Evolutionary conservation across 148 eudicot species (phyloP), one percentile per base, ranked within the genome.

Genomic region (Chenopodium formosanum): DNA sequence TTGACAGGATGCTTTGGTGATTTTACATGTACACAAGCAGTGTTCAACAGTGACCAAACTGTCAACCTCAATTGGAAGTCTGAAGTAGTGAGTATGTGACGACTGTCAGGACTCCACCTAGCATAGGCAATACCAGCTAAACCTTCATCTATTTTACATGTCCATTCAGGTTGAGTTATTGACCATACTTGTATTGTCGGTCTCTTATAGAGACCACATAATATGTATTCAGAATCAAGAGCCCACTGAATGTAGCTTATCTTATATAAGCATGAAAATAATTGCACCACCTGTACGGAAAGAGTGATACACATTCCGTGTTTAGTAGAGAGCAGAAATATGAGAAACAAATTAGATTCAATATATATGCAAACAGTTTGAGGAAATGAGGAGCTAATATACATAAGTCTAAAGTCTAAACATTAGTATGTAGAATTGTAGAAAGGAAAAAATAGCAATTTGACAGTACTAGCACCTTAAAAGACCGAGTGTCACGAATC

Each of bases 31-130:
- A 96, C 89, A 83, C 98, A 96, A 60, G 99, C 98, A 31, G 98
- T 96, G 89, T 94, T 96, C 75, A 96, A 78, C 81, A 96, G 79
- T 63, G 99, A 94, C 99, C 99, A 94, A 37, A 96, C 99, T 5
- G 98, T 96, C 80, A 96, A 78, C 74, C 99, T 86, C 76, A 96
- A 76, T 23, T 96, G 98, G 80, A 96, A 96, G 69, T 96, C 99
- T 29, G 98, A 96, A 22, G 98, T 94, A 27, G 99, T 96, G 62
- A 96, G 97, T 86, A 96, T 96, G 85, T 96, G 99, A 84, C 99
- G 99, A 83, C 99, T 94, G 72, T 96, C 98, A 27, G 99, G 99
- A 82, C 99, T 96, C 99, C 99, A 96, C 90, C 99, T 92, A 23
- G 99, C 99, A 83, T 91, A 91, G 9, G 97, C 90, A 87, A 96